Conservation (phyloP, 257 asterid species). For the Fraxinus excelsior region DNA sequence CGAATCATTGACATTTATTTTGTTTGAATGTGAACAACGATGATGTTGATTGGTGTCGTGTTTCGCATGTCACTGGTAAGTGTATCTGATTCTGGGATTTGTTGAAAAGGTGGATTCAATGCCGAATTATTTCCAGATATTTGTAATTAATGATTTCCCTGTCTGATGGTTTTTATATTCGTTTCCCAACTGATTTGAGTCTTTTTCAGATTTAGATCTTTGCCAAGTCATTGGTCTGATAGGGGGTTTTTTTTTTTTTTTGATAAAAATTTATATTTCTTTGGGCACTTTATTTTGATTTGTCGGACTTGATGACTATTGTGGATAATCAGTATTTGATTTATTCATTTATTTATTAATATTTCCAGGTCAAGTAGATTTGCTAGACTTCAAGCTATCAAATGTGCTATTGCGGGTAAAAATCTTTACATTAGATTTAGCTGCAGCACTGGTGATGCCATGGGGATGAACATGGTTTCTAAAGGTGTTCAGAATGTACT, state of each 20-base stretch:
- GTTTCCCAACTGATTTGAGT: background rate
- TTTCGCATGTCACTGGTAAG: background rate
- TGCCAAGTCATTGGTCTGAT: background rate
- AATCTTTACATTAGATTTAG: constrained; percentile 61
- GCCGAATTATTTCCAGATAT: background rate
- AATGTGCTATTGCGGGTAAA: constrained; percentile 68
- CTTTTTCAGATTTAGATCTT: background rate
- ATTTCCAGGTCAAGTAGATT: constrained; percentile 69
- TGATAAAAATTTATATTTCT: background rate
- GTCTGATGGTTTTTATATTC: background rate
- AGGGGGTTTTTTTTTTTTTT: background rate
- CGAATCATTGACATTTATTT: background rate
- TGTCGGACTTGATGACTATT: background rate
- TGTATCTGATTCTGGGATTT: background rate
- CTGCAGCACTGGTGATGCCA: constrained; percentile 80
- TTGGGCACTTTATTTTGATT: background rate
- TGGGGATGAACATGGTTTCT: constrained; percentile 84
- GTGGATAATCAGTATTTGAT: background rate
- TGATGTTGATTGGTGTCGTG: constrained; percentile 12
- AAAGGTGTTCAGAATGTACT: constrained; percentile 74
- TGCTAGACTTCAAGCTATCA: constrained; percentile 56
- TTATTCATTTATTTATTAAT: background rate
- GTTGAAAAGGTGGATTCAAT: background rate
- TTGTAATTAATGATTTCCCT: background rate
- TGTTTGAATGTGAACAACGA: background rate